These are phyloP conservation scores for Rhodomyrtus tomentosa DNA, from an alignment of 345 rosid species.

Conservation along the genomic window DNA sequence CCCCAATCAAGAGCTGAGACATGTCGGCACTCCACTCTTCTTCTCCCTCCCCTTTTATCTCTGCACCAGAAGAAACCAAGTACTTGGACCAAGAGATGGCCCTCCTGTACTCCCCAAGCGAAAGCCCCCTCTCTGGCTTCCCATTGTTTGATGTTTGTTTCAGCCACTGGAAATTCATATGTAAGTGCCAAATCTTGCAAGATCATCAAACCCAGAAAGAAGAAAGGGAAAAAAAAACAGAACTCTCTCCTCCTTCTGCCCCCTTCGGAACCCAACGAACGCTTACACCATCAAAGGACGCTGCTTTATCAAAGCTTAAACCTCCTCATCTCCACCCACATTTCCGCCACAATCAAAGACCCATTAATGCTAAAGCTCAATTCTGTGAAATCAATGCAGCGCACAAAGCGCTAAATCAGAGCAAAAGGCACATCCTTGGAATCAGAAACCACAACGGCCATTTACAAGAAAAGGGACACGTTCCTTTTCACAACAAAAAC, in stretches of 20 bases:
- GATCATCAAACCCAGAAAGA: constrained; percentile 18
- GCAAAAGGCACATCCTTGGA: not conserved
- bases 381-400: not conserved
- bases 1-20: constrained; percentile 61
- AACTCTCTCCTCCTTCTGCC: not conserved
- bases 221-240: not conserved
- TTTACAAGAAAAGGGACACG: not conserved
- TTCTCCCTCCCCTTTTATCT: constrained; percentile 61
- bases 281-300: not conserved
- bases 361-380: not conserved
- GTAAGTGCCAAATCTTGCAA: constrained; percentile 4
- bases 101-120: constrained; percentile 58
- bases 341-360: not conserved
- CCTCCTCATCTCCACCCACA: constrained; percentile 13
- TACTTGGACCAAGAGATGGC: constrained; percentile 81
- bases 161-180: constrained; percentile 45
- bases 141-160: constrained; percentile 44
- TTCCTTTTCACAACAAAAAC: not conserved
- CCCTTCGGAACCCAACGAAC: constrained; percentile 2
- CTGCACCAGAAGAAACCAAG: constrained; percentile 66
- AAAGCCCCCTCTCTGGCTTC: constrained; percentile 39
- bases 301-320: not conserved
- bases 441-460: not conserved
- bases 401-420: not conserved
- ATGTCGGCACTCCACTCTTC: constrained; percentile 71